A percentile compares a stretch with the other conserved stretches of the same genome.
Conservation (phyloP, 208 protist genomes). For the Leishmania gerbilli region DNA sequence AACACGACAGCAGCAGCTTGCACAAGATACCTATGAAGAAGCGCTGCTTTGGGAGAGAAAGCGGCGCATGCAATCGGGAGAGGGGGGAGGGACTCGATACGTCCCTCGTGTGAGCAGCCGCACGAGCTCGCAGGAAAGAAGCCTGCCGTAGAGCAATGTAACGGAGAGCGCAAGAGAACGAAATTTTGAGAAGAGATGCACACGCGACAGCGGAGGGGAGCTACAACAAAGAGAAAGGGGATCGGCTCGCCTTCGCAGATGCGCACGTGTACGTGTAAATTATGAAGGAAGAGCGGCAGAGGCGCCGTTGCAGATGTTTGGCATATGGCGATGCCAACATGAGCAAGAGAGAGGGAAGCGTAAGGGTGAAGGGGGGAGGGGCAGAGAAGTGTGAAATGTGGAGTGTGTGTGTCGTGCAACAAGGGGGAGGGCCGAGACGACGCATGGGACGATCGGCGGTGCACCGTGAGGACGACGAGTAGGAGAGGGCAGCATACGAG, state of each 20-base stretch:
- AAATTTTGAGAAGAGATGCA: not conserved
- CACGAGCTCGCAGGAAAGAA: not conserved
- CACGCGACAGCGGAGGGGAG: not conserved
- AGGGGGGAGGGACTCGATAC: not conserved
- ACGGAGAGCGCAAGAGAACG: not conserved
- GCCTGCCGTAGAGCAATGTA: not conserved
- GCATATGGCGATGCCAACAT: not conserved
- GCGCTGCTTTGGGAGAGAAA: not conserved
- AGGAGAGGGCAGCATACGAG: not conserved
- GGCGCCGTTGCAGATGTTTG: not conserved
- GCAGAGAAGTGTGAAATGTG: not conserved
- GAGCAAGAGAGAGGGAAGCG: not conserved
- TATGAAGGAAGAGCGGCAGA: not conserved
- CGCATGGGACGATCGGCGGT: not conserved
- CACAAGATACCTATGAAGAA: not conserved
- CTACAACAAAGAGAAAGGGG: not conserved
- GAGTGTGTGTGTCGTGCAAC: not conserved
- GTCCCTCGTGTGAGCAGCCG: not conserved
- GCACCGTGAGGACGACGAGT: not conserved
- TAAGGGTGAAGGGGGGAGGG: not conserved
- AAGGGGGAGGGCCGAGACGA: not conserved
- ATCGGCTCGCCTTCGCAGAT: not conserved
- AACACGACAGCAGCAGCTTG: not conserved
- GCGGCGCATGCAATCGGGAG: not conserved
- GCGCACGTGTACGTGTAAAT: not conserved